Evolutionary conservation across 176 grass and related monocot species (phyloP), one percentile per base, ranked within the genome.

Genomic region (Eleusine indica): DNA sequence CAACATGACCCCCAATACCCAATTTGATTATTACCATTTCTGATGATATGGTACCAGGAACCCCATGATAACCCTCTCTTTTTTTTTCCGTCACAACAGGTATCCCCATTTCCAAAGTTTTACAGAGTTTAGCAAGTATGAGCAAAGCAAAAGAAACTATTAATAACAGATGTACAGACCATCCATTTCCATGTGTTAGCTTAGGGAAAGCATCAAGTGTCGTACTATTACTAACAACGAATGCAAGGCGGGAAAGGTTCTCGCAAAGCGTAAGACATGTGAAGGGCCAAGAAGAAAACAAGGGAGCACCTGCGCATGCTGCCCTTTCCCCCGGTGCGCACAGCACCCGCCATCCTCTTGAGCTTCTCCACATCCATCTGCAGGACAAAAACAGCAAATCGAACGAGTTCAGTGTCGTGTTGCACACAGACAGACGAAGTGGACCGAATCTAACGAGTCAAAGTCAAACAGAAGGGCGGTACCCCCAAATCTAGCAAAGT

Each of bases 301-400:
- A 47, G 41, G 16, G 29, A 49, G 6, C 10, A 93, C 91, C 91
- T 86, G 84, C 91, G 91, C 73, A 93, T 78, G 85, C 88, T 93
- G 40, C 91, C 91, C 89, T 93, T 93, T 67, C 91, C 91, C 6
- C 91, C 91, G 0, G 91, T 93, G 88, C 91, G 91, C 76, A 93
- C 91, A 1, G 91, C 88, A 41, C 88, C 85, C 5, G 91, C 91
- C 91, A 93, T 93, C 85, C 88, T 93, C 84, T 79, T 86, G n/a
- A 93, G 91, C 88, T 80, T 93, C 39, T 91, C 91, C 17, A 86
- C 89, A 70, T 93, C 76, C 91, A 93, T 93, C 91, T 93, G 88
- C 30, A 9, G 16, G 51, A 29, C 44, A 64, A 18, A 56, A 10
- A 7, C 6, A 11, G 6, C 25, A 30, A 30, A 29, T 10, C 3